A percentile compares a stretch with the other conserved stretches of the same genome.
Evolutionary conservation across 2,329 filamentous ascomycete genomes (phyloP).

Genomic region (Daldinia sp.): DNA sequence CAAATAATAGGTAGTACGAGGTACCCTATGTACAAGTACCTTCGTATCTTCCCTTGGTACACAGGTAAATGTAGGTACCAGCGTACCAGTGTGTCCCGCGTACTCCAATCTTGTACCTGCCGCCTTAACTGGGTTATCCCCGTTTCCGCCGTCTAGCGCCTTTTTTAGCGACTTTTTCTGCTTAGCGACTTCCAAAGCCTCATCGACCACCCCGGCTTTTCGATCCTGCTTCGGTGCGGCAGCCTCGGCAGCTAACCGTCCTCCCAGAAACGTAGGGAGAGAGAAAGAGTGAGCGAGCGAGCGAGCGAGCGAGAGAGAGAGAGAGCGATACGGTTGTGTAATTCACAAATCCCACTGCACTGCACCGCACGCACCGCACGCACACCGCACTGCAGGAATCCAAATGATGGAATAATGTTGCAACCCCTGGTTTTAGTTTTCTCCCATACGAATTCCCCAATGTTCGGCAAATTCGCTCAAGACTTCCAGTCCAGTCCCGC

Average conservation of each 20-base stretch:
- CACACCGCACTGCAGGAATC: slow-evolving; percentile 6
- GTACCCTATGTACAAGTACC: slow-evolving; percentile 13
- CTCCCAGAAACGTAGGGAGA: neutral
- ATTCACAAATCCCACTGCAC: slow-evolving; percentile 10
- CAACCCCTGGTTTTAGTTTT: neutral
- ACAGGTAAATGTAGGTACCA: neutral
- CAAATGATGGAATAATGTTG: neutral
- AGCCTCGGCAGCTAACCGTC: slow-evolving; percentile 34
- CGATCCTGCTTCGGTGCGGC: slow-evolving; percentile 32
- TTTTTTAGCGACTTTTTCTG: slow-evolving; percentile 26
- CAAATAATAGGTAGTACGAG: slow-evolving; percentile 5
- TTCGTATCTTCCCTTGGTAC: neutral
- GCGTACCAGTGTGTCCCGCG: slow-evolving; percentile 9
- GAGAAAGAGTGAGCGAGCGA: too few species aligned
- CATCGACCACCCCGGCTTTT: slow-evolving; percentile 37
- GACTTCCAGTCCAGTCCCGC: neutral
- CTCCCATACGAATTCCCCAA: neutral
- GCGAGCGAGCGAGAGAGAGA: neutral
- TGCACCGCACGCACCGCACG: neutral
- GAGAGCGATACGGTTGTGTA: slow-evolving; percentile 16
- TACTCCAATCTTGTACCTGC: slow-evolving; percentile 30
- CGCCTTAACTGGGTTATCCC: slow-evolving; percentile 30
- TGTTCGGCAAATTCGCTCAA: neutral
- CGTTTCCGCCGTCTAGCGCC: slow-evolving; percentile 38
- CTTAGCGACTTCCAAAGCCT: slow-evolving; percentile 37